Evolutionary conservation across 2,329 filamentous ascomycete species (phyloP).

Genomic region (Helotiales sp.): DNA sequence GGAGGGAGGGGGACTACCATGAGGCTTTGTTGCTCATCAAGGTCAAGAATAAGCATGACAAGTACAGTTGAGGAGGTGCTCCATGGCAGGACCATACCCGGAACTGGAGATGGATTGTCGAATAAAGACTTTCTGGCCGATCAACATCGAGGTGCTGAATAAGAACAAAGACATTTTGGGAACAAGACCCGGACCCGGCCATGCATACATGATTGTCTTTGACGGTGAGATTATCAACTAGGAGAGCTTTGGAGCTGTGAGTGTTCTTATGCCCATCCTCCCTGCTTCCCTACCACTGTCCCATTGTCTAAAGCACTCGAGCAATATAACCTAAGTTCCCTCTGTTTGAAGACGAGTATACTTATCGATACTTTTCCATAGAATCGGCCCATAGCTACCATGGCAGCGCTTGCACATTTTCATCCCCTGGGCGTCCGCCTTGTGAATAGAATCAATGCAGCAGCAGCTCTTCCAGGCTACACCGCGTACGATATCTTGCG

Average conservation of each 20-base stretch:
- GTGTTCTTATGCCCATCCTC: neutral
- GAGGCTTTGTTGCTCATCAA: conserved; percentile 85
- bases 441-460: no score
- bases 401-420: no score
- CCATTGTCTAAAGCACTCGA: neutral
- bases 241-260: neutral
- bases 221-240: neutral
- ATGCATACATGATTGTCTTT: neutral
- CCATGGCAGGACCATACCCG: neutral
- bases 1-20: conserved; percentile 87
- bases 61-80: conserved; percentile 60
- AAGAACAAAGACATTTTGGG: neutral
- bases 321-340: neutral
- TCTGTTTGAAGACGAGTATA: neutral
- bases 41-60: conserved; percentile 92
- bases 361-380: neutral
- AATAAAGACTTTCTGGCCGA: neutral
- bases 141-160: neutral
- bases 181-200: neutral
- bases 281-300: neutral
- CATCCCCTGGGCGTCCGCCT: no score
- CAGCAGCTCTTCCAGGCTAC: no score
- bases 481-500: no score
- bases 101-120: neutral
- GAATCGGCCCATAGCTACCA: neutral